phyloP scores from a whole-genome alignment of 1,139 yeast species.

The Taphrina wiesneri region DNA sequence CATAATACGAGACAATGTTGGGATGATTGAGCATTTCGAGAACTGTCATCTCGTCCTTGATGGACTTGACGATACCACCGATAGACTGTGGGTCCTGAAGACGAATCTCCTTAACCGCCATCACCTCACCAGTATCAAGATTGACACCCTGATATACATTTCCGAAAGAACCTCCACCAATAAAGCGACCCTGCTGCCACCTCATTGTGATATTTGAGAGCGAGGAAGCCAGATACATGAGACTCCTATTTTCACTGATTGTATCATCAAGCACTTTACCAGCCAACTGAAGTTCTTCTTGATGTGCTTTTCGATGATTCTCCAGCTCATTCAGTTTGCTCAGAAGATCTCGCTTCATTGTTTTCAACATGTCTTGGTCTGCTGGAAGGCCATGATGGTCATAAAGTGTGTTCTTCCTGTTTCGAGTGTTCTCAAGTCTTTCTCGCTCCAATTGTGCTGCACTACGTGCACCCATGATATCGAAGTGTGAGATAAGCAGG shows the following conservation, averaged over 20 bases:
- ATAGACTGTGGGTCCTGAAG: constrained; percentile 87
- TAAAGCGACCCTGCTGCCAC: constrained; percentile 93
- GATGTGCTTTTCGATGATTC: constrained; percentile 54
- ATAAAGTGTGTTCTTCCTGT: constrained; percentile 23
- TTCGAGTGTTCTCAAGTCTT: constrained; percentile 51
- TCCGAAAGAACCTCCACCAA: constrained; percentile 97
- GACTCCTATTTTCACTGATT: constrained; percentile 82
- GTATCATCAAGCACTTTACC: constrained; percentile 89
- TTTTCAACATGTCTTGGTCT: constrained; percentile 55
- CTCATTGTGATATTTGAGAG: constrained; percentile 88
- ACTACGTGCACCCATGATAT: constrained; percentile 96
- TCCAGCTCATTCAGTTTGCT: constrained; percentile 63
- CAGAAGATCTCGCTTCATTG: constrained; percentile 62
- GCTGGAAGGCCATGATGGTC: constrained; percentile 24
- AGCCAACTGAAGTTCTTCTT: constrained; percentile 58
- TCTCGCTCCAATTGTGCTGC: constrained; percentile 59
- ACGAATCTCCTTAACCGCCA: constrained; percentile 95
- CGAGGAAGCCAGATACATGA: constrained; percentile 82
- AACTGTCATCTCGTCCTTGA: constrained; percentile 95
- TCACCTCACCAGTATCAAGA: constrained; percentile 89
- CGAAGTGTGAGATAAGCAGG: constrained; percentile 87
- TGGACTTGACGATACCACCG: constrained; percentile 79
- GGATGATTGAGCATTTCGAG: constrained; percentile 94
- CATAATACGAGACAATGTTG: constrained; percentile 91
- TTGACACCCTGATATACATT: constrained; percentile 90